Conservation (phyloP, 768 basidiomycete species). For the Tephrocybe sp. region DNA sequence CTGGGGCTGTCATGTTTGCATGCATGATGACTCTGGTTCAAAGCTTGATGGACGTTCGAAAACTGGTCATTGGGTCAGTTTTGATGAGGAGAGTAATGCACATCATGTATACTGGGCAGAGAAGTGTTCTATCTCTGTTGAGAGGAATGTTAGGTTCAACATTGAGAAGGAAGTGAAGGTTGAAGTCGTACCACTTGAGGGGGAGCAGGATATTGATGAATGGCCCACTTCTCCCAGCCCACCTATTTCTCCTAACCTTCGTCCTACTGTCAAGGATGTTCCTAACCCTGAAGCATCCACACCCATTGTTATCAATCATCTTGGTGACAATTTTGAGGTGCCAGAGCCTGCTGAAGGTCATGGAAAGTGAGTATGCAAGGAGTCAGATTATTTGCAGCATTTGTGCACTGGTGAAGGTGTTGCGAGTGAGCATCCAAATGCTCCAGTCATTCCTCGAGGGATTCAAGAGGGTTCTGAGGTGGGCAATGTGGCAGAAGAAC, state of each 20-base stretch:
- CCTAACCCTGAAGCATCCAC: not conserved
- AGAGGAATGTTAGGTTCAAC: slow-evolving; percentile 21
- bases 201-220: not conserved
- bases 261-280: not conserved
- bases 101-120: slow-evolving; percentile 34
- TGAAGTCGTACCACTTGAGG: not conserved
- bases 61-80: slow-evolving; percentile 30
- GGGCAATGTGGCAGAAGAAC: too few relatives aligned
- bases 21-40: slow-evolving; percentile 20
- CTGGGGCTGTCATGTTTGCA: slow-evolving; percentile 29
- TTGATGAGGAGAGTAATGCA: slow-evolving; percentile 28
- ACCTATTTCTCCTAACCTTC: not conserved
- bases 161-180: not conserved
- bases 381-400: not conserved
- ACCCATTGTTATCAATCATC: not conserved
- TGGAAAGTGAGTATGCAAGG: not conserved
- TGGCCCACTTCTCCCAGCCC: not conserved
- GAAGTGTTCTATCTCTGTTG: slow-evolving; percentile 20
- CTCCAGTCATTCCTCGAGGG: not conserved
- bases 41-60: slow-evolving; percentile 25
- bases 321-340: not conserved
- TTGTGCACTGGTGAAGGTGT: not conserved
- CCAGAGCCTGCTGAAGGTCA: not conserved
- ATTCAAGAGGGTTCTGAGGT: too few relatives aligned
- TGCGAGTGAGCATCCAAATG: not conserved